Base-by-base conservation (phyloP, 495 filamentous ascomycete species). In the Beverwykella pulmonaria region DNA sequence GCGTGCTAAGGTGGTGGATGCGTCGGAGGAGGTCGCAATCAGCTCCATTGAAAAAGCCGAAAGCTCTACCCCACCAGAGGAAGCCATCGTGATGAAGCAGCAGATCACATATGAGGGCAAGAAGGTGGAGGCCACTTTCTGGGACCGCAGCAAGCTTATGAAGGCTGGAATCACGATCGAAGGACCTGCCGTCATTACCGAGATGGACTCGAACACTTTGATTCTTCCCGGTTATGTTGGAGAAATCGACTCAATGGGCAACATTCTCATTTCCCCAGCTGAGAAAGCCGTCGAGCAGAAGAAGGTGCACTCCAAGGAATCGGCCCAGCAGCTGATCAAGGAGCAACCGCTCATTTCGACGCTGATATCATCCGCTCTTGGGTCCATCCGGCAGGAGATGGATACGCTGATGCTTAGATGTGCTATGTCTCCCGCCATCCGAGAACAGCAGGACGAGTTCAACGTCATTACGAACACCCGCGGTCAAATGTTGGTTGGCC, bases 391-490 rank as follows among this genome's bases (percentile, higher is more conserved):
- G 22, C 67, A 75, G 23, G 81, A 83, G 55, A 83, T 83, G 81
- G 81, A 82, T 53, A 79, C 76, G 12, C 70, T 83, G 59, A 81
- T 83, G 80, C 74, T 82, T 0, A 75, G 80, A 12, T 82, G 79
- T 62, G 80, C 80, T 22, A 83, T 83, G 80, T 81, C 79, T 0
- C 80, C 81, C 1, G 81, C 81, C 0, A 82, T 82, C 41, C 76
- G 81, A 30, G 81, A 83, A 54, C 80, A 83, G 39, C 81, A 83
- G 54, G 81, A 83, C 27, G 81, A 83, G 30, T 82, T 82, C 71
- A 82, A 82, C 44, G 79, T 83, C 29, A 83, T 82, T 57, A 82
- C 80, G 0, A 77, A 82, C 17, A 67, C 75, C 0, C 67, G 74
- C 0, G 81, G 81, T 0, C 76, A 81, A 46, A 83, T 83, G 81